Base-by-base conservation (phyloP, 2,329 filamentous ascomycete species). In the Apiospora koreana region DNA sequence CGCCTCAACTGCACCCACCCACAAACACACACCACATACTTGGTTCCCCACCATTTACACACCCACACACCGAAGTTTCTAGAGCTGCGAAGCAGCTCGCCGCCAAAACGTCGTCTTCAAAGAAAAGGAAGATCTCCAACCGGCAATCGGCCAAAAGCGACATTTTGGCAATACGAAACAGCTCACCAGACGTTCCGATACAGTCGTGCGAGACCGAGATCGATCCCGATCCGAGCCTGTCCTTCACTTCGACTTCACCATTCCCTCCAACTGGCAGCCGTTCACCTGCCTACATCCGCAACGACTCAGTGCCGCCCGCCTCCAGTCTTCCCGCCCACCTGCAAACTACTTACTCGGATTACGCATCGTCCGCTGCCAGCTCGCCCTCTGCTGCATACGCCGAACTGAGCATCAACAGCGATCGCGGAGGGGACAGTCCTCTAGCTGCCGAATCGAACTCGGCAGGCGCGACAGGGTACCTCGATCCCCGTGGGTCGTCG, bases 41-140 rank as follows among this genome's bases (percentile, higher is more conserved):
- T 58, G n/a, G 54, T 62, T 62, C 54, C 54, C 54, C 54, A 62
- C 54, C 54, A 62, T 62, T 62, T 62, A 62, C 54, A 62, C 54
- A 18, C 54, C 54, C 54, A 62, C 54, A 62, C 67, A 64, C 69
- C 69, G 65, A 75, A 73, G 76, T 74, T 70, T 74, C 78, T 77
- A 81, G 88, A 90, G 88, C 88, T 90, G 88, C 88, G 77, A 76
- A 80, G 89, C 89, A 91, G 89, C 89, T 91, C 89, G 83, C 86
- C 81, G 85, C 87, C 89, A 92, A 87, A 82, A 92, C 89, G 89
- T 91, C 89, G 89, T 91, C 88, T 85, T 86, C 84, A 87, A 92
- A 91, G 89, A 92, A 91, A 89, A 87, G 89, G 86, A 91, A 89
- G 87, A 87, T 91, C 77, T 84, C 84, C 71, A 73, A 82, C 78